Evolutionary conservation across 2,329 filamentous ascomycete genomes (phyloP), one percentile per base, ranked within the genome.

Genomic region (Didymella arachidicola): DNA sequence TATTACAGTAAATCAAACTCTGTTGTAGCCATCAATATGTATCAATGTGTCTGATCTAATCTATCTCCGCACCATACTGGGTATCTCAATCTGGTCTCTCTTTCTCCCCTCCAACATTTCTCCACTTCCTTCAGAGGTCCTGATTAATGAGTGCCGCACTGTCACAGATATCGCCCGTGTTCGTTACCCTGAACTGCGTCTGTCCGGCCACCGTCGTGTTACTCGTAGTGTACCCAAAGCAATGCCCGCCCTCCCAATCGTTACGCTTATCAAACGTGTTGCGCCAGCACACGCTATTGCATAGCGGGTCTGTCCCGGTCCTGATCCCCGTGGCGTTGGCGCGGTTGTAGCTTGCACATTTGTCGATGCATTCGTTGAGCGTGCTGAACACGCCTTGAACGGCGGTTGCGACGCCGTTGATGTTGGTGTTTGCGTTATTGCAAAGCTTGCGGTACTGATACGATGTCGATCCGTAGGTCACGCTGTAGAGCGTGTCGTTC

Each of bases 261-360:
- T 65, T 65, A 5, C 44, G 48, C 22, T 41, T 41, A 43, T 65
- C 58, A 41, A 61, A 65, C 19, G 60, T 65, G 30, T 65, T 65
- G 6, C 63, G 49, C 63, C 60, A 65, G 19, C 63, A 63, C 47
- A 65, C 56, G 1, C 53, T 26, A 27, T 63, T 63, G 19, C 60
- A 65, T 2, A 63, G 27, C 5, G 39, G 53, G 19, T 52, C 42
- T 4, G 32, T 45, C 2, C 62, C 57, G 0, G 38, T 26, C 2
- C 19, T 19, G 4, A 65, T 65, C 6, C 43, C 18, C 16, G 62
- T 65, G 18, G 39, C 43, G 34, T 65, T 65, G 26, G 49, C 55
- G 19, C 53, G 51, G 25, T 62, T 62, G 49, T 62, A 62, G 16
- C 39, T 53, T 11, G 62, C 62, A 44, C 62, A 65, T 11, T 48